Base-by-base conservation (phyloP, 208 protist species). In the Trypanosoma scelopori region DNA sequence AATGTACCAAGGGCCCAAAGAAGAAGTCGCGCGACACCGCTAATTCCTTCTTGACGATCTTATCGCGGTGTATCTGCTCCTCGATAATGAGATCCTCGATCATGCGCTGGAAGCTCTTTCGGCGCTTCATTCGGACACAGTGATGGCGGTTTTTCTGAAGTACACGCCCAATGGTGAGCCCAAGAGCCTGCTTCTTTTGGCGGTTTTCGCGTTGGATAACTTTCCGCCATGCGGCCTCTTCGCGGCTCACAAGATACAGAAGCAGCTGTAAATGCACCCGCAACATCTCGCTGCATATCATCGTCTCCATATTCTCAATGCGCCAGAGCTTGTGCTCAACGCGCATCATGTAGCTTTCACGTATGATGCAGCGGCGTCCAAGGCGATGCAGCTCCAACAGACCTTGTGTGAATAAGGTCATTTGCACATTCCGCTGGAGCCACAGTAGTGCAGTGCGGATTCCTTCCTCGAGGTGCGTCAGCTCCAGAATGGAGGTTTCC, bases 201-300 rank as follows among this genome's bases (percentile, higher is more conserved):
- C 63, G 51, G 42, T 81, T 76, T 15, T 72, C 71, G 23, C 66
- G 48, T 35, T 71, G 30, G 37, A 87, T 71, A 20, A 78, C 47
- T 51, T 73, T 68, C 5, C 81, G 70, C 78, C 78, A 78, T 28
- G 58, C 48, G 1, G 56, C 53, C 66, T 87, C 77, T 55, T 84
- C 81, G 0, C 66, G 59, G 0, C 48, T 45, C 9, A 80, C 65
- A 56, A 67, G 76, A 25, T 72, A 60, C 5, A 55, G 57, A 5
- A 87, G 22, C 30, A 76, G 78, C 35, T 30, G 41, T 47, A 71
- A 60, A 46, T 79, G 75, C 27, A 71, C 51, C 20, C 23, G 9
- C 16, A 77, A 28, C 51, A 81, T 81, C 41, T 87, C 74, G 3
- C 37, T 35, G 1, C 81, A 77, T 15, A 82, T 79, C 49, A 71